phyloP scores from a whole-genome alignment of 2,329 filamentous ascomycete species.

The Blastomyces parvus region DNA sequence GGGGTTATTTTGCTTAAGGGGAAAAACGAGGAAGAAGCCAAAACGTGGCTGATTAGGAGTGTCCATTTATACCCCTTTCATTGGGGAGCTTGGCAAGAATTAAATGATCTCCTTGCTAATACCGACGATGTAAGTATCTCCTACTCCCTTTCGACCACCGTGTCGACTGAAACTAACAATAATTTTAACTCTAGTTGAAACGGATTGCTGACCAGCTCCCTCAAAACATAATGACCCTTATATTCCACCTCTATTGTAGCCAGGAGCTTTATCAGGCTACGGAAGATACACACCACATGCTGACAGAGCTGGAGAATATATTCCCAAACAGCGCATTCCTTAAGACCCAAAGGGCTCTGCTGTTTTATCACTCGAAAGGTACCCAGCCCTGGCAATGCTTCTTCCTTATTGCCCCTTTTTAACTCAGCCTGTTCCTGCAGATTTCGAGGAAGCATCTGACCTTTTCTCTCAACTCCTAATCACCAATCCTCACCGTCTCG shows the following conservation, averaged over 20 bases:
- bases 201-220: conserved; percentile 64
- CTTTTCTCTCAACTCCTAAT: conserved; percentile 59
- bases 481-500: conserved; percentile 61
- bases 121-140: conserved; percentile 62
- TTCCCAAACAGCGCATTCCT: conserved; percentile 86
- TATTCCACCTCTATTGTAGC: conserved; percentile 85
- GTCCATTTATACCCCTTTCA: conserved; percentile 89
- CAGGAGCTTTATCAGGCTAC: conserved; percentile 87
- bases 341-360: conserved; percentile 75
- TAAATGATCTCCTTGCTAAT: conserved; percentile 68
- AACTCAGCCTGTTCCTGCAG: conserved; percentile 23
- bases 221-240: conserved; percentile 82
- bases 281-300: conserved; percentile 59
- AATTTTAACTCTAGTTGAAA: conserved; percentile 48
- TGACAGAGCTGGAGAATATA: conserved; percentile 69
- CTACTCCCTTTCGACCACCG: conserved; percentile 4
- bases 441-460: conserved; percentile 54
- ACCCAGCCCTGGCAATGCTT: conserved; percentile 2
- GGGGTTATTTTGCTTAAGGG: conserved; percentile 83
- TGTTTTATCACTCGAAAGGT: conserved; percentile 79
- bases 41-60: conserved; percentile 77
- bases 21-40: conserved; percentile 77
- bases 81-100: conserved; percentile 94
- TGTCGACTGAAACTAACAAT: conserved; percentile 17
- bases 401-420: not conserved